phyloP scores from a whole-genome alignment of 768 basidiomycete species.

The Suillus subalutaceus region DNA sequence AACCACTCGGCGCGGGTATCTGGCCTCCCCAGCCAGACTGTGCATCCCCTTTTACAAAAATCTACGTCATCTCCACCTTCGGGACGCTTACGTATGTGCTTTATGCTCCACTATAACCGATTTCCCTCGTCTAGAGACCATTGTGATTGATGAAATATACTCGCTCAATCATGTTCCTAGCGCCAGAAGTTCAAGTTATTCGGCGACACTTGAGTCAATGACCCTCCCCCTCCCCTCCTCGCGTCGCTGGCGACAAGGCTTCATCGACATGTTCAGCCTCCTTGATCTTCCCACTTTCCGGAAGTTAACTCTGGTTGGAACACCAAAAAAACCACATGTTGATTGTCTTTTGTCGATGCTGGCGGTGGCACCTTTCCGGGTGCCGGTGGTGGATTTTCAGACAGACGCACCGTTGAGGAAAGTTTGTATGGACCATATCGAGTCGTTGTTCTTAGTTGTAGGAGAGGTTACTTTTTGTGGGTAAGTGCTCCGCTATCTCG shows the following conservation, averaged over 20 bases:
- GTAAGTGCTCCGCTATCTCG: not conserved
- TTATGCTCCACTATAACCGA: not conserved
- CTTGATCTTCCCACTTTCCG: not conserved
- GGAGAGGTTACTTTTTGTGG: not conserved
- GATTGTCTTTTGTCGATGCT: not conserved
- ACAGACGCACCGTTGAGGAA: not conserved
- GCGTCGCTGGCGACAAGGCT: not conserved
- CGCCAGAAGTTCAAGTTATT: not conserved
- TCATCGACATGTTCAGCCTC: not conserved
- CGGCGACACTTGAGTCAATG: not conserved
- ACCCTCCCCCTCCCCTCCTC: not conserved
- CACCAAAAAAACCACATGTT: not conserved
- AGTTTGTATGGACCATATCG: not conserved
- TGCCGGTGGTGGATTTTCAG: not conserved
- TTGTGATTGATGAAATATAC: not conserved
- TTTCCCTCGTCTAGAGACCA: not conserved
- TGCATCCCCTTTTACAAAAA: not conserved
- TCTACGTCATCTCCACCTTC: not conserved
- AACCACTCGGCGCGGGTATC: not conserved
- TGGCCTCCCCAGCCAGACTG: not conserved
- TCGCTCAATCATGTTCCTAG: not conserved
- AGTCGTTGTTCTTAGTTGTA: not conserved
- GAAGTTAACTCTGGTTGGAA: not conserved
- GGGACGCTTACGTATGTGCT: not conserved
- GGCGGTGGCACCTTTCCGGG: not conserved